Percentiles rank a stretch among this genome's conserved stretches.
Conservation (phyloP, 2,329 filamentous ascomycete genomes). For the Talaromyces sp. region DNA sequence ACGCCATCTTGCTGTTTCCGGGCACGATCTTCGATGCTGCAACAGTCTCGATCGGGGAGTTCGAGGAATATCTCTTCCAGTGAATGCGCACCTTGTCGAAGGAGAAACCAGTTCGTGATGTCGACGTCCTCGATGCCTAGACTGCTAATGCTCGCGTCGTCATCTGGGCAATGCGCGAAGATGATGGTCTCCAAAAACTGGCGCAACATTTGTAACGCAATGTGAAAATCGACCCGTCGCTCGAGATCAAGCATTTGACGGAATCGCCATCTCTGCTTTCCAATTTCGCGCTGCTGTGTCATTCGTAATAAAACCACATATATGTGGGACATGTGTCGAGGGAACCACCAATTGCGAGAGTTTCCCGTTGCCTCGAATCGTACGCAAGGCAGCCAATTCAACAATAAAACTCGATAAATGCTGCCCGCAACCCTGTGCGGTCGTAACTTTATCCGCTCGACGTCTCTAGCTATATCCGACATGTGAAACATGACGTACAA, state of each 20-base stretch:
- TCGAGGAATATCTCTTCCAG: conserved; percentile 27
- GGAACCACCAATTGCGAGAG: conserved; percentile 24
- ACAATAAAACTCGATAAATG: conserved; percentile 16
- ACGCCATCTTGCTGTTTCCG: conserved; percentile 14
- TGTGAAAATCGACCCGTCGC: conserved; percentile 27
- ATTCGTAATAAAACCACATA: conserved; percentile 26
- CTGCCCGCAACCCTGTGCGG: conserved; percentile 16
- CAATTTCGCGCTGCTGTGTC: conserved; percentile 26
- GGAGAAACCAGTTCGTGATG: conserved; percentile 29
- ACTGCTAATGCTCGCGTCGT: conserved; percentile 26
- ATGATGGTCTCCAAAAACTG: conserved; percentile 30
- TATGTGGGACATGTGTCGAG: conserved; percentile 25
- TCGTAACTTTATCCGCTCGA: conserved; percentile 18
- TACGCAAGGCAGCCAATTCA: conserved; percentile 17
- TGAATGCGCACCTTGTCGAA: conserved; percentile 25
- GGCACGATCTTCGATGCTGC: conserved; percentile 23
- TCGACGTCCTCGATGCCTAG: conserved; percentile 26
- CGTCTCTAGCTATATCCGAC: conserved; percentile 25
- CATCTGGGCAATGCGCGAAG: conserved; percentile 28
- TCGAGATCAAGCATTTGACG: conserved; percentile 25
- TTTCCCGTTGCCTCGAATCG: conserved; percentile 20
- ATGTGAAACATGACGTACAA: conserved; percentile 30
- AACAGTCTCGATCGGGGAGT: conserved; percentile 26
- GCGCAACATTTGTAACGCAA: conserved; percentile 28
- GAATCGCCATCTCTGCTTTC: conserved; percentile 24